These are phyloP conservation scores for Ophiorrhiza pumila DNA, from an alignment of 257 asterid species.

Conservation along the genomic window DNA sequence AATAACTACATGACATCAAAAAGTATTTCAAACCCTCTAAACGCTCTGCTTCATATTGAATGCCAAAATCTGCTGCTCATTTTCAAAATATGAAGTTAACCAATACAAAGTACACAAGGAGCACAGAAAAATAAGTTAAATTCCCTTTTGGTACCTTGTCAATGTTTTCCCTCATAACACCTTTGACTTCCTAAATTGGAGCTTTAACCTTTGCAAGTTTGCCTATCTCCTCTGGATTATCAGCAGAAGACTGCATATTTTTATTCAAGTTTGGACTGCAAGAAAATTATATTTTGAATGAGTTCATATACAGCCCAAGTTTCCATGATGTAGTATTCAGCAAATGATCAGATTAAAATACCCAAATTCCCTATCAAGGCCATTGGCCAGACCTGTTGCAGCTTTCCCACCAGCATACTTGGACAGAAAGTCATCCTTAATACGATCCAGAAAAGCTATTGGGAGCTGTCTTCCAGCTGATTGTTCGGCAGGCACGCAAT, in stretches of 20 bases:
- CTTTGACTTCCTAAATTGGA: slow-evolving; percentile 83
- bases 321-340: not conserved
- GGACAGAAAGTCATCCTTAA: slow-evolving; percentile 70
- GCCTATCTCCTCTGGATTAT: slow-evolving; percentile 81
- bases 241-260: slow-evolving; percentile 64
- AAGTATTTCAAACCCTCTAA: not conserved
- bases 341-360: slow-evolving; percentile 19
- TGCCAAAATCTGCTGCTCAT: not conserved
- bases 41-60: not conserved
- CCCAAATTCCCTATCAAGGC: slow-evolving; percentile 79
- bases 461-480: slow-evolving; percentile 84
- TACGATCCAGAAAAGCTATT: slow-evolving; percentile 72
- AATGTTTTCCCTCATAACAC: slow-evolving; percentile 85
- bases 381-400: slow-evolving; percentile 61
- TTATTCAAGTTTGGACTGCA: slow-evolving; percentile 70
- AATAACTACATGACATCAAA: not conserved
- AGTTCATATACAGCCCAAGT: slow-evolving; percentile 10
- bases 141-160: slow-evolving; percentile 54
- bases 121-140: not conserved
- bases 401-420: slow-evolving; percentile 79
- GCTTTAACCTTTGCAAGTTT: slow-evolving; percentile 75
- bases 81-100: not conserved
- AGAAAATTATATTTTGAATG: not conserved
- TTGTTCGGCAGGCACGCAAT: slow-evolving; percentile 84
- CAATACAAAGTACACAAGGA: not conserved